A percentile compares a stretch with the other conserved stretches of the same genome.
These are phyloP conservation scores for Sporothrix pseudoabietina DNA, from an alignment of 2,329 filamentous ascomycete species.

Conservation along the genomic window DNA sequence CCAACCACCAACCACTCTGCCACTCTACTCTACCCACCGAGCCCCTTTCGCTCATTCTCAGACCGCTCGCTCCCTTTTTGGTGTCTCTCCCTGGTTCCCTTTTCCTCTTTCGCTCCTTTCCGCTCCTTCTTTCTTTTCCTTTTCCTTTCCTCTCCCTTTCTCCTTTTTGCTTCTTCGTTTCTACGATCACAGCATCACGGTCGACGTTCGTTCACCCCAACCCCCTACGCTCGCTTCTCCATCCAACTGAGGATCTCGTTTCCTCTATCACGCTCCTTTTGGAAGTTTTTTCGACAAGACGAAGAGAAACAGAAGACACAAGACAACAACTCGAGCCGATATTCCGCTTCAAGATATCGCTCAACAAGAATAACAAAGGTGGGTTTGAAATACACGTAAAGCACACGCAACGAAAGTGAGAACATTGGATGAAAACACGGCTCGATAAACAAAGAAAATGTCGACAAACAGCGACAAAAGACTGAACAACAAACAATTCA, in stretches of 20 bases:
- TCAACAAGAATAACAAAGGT: background rate
- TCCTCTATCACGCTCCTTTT: conserved; percentile 60
- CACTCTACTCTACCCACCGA: background rate
- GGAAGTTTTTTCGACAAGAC: conserved; percentile 34
- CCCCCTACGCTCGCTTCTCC: conserved; percentile 38
- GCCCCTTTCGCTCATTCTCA: background rate
- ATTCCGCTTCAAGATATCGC: background rate
- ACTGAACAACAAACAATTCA: background rate
- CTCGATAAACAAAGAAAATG: conserved; percentile 7
- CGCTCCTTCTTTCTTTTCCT: conserved; percentile 11
- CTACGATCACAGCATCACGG: conserved; percentile 30
- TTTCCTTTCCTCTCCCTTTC: conserved; percentile 15
- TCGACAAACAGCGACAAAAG: background rate
- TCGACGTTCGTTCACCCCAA: conserved; percentile 24
- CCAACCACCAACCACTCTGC: background rate
- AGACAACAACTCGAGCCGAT: background rate
- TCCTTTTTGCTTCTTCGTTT: conserved; percentile 36
- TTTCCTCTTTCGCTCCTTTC: conserved; percentile 11
- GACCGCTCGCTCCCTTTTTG: background rate
- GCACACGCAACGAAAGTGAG: background rate
- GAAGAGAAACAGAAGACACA: conserved; percentile 1
- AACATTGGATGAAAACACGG: background rate
- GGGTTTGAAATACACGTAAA: background rate
- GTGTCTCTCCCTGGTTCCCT: background rate
- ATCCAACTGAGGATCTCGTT: conserved; percentile 55